Conservation (phyloP, 495 filamentous ascomycete genomes). For the Daldinia bambusicola region DNA sequence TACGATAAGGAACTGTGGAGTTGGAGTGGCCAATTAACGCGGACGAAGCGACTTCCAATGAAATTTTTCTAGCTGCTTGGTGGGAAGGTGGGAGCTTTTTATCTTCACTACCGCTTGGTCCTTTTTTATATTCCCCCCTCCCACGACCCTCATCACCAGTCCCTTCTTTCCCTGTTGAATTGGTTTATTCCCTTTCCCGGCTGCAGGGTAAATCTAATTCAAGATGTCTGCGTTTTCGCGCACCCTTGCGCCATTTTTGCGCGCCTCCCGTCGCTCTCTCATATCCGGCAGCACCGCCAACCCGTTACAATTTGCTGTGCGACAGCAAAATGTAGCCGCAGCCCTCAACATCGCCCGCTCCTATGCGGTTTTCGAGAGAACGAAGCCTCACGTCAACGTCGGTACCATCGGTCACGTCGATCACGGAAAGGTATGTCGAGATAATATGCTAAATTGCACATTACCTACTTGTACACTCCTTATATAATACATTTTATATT, state of each 20-base stretch:
- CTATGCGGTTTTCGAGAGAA: slow-evolving; percentile 84
- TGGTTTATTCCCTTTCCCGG: slow-evolving; percentile 43
- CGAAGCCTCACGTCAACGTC: slow-evolving; percentile 98
- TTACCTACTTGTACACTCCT: too few relatives aligned
- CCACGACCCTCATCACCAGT: slow-evolving; percentile 22
- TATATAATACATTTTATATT: neutral
- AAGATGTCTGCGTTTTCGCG: slow-evolving; percentile 74
- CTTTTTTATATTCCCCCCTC: neutral
- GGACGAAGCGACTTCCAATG: slow-evolving; percentile 27
- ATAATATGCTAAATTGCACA: neutral
- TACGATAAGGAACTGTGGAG: slow-evolving; percentile 25
- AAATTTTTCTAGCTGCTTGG: slow-evolving; percentile 46
- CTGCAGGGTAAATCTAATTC: slow-evolving; percentile 40
- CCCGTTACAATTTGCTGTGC: slow-evolving; percentile 69
- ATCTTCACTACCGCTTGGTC: slow-evolving; percentile 11
- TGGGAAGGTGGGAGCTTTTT: slow-evolving; percentile 28
- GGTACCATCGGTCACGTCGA: slow-evolving; percentile 99
- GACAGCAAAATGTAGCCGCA: slow-evolving; percentile 71
- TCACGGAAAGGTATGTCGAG: slow-evolving; percentile 86
- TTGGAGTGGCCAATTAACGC: slow-evolving; percentile 14
- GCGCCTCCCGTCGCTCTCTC: slow-evolving; percentile 72
- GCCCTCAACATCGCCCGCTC: slow-evolving; percentile 74
- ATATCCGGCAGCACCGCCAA: slow-evolving; percentile 68
- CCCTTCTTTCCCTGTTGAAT: slow-evolving; percentile 43
- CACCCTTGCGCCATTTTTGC: slow-evolving; percentile 74